phyloP scores from a whole-genome alignment of 805 yeast genomes.

The Metschnikowia cubensis region DNA sequence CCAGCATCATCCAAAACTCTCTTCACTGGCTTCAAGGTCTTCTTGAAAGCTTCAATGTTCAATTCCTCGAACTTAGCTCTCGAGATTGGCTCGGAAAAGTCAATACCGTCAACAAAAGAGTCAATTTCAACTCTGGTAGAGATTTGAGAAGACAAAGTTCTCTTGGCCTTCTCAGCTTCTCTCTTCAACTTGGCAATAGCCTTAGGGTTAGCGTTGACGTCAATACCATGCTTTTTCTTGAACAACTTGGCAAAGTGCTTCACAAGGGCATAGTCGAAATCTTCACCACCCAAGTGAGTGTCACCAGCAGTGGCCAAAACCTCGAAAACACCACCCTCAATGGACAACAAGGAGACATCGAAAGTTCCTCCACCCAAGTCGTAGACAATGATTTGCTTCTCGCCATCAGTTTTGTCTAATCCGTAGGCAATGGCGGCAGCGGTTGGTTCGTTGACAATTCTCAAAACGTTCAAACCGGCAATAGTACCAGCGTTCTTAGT shows the following conservation, averaged over 20 bases:
- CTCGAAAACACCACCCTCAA: conserved; percentile 21
- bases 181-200: conserved; percentile 22
- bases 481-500: conserved; percentile 22
- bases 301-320: conserved; percentile 39
- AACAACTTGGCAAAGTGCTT: conserved; percentile 18
- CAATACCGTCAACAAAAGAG: conserved; percentile 20
- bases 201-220: conserved; percentile 17
- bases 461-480: conserved; percentile 21
- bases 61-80: conserved; percentile 22
- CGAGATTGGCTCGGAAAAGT: conserved; percentile 21
- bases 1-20: conserved; percentile 20
- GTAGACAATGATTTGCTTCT: conserved; percentile 20
- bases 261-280: conserved; percentile 20
- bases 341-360: conserved; percentile 23
- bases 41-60: conserved; percentile 22
- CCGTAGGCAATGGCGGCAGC: conserved; percentile 29
- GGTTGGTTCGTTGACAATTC: conserved; percentile 22
- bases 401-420: conserved; percentile 22
- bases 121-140: conserved; percentile 19
- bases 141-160: conserved; percentile 21
- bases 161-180: conserved; percentile 23
- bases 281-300: conserved; percentile 24
- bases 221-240: conserved; percentile 19
- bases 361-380: conserved; percentile 24
- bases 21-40: conserved; percentile 21